Conservation (phyloP, 129 eudicot genomes). For the Cynara cardunculus region DNA sequence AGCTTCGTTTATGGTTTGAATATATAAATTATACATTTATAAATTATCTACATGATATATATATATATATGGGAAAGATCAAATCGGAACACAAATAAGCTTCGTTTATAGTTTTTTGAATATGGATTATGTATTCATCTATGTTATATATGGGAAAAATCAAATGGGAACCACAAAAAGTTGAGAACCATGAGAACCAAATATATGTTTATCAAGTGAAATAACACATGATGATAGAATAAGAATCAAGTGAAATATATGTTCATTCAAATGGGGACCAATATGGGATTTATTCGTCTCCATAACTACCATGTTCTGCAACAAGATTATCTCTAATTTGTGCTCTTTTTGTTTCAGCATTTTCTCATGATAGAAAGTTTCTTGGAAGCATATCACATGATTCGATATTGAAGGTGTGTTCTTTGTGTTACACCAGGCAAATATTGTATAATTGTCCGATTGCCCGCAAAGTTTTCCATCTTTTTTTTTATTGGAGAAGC, state of each 20-base stretch:
- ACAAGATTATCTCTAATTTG: not conserved
- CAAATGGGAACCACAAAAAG: not conserved
- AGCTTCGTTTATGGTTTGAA: slow-evolving; percentile 13
- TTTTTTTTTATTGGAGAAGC: not conserved
- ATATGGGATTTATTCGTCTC: not conserved
- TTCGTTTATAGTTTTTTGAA: slow-evolving; percentile 9
- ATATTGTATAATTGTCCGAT: not conserved
- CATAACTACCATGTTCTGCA: not conserved
- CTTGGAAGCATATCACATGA: slow-evolving; percentile 98
- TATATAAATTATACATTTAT: not conserved
- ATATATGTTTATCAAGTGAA: no score
- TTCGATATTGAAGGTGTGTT: slow-evolving; percentile 59
- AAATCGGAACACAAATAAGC: slow-evolving; percentile 21
- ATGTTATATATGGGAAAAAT: not conserved
- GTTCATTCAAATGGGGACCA: not conserved
- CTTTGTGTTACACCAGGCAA: not conserved
- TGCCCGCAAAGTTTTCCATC: not conserved
- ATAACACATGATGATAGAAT: no score
- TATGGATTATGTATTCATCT: not conserved
- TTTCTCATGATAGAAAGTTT: slow-evolving; percentile 90
- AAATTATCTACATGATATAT: not conserved
- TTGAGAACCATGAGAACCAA: not conserved
- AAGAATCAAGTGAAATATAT: no score
- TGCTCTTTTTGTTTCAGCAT: slow-evolving; percentile 43
- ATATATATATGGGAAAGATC: not conserved